A percentile compares a stretch with the other conserved stretches of the same genome.
These are phyloP conservation scores for Globisporangium canariense DNA, from an alignment of 352 stramenopile species.

Conservation along the genomic window DNA sequence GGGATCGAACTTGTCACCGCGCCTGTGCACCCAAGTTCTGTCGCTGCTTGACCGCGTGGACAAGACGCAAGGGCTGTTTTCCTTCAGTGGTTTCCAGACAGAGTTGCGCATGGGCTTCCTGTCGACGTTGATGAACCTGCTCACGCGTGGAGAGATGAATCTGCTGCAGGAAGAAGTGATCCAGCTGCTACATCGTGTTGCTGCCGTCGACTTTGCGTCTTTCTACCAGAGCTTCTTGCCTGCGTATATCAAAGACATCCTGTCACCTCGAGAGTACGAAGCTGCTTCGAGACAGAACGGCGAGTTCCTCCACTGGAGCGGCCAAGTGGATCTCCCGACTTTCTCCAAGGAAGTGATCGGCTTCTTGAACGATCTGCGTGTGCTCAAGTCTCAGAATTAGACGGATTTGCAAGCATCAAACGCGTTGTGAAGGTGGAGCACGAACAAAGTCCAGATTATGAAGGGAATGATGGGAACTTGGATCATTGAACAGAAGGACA, in stretches of 20 bases:
- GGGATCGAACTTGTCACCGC: constrained; percentile 47
- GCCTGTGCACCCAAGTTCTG: constrained; percentile 74
- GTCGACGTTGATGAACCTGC: constrained; percentile 72
- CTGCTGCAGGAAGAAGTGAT: constrained; percentile 76
- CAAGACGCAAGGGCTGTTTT: constrained; percentile 58
- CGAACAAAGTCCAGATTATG: background rate
- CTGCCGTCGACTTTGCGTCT: constrained; percentile 65
- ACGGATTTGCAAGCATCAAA: too few species aligned
- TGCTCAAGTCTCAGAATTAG: constrained; percentile 66
- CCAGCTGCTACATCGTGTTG: constrained; percentile 62
- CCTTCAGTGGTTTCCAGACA: constrained; percentile 67
- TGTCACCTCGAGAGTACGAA: constrained; percentile 49
- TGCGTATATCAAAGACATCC: constrained; percentile 60
- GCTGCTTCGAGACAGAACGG: constrained; percentile 46
- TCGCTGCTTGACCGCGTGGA: constrained; percentile 62
- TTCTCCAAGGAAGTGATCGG: constrained; percentile 67
- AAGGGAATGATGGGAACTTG: background rate
- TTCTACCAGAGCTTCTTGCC: constrained; percentile 75
- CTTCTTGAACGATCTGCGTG: constrained; percentile 76
- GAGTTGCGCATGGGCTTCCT: constrained; percentile 77
- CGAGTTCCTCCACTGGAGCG: constrained; percentile 69
- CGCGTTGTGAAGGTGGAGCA: background rate
- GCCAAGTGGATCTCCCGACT: constrained; percentile 68
- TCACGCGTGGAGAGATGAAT: constrained; percentile 78
- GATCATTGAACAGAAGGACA: too few species aligned